Evolutionary conservation across 129 eudicot species (phyloP).

Genomic region (Smallanthus sonchifolius): DNA sequence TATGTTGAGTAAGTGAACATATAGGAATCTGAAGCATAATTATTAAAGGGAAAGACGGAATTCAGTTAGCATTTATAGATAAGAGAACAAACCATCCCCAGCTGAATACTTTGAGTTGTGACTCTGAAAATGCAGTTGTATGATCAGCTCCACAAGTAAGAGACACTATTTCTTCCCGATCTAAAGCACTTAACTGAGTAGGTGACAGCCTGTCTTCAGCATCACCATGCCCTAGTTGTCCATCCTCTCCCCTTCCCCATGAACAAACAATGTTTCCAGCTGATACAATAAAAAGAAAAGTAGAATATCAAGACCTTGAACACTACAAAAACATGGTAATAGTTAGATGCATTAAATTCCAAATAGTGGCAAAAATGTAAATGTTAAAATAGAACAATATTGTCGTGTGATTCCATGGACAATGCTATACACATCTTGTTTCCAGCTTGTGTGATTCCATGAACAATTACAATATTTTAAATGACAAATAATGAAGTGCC

Average conservation of each 20-base stretch:
- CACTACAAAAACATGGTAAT: background rate
- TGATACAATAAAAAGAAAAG: slow-evolving; percentile 21
- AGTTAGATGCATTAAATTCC: background rate
- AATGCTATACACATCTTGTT: background rate
- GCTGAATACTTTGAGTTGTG: slow-evolving; percentile 65
- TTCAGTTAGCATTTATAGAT: background rate
- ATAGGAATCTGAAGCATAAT: background rate
- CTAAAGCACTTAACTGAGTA: slow-evolving; percentile 83
- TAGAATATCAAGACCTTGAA: background rate
- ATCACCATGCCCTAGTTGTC: slow-evolving; percentile 95
- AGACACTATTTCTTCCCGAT: slow-evolving; percentile 64
- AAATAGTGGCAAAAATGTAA: background rate
- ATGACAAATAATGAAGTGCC: background rate
- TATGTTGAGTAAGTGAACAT: background rate
- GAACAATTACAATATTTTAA: background rate
- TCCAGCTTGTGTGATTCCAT: background rate
- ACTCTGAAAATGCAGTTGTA: slow-evolving; percentile 79
- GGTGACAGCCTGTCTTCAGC: slow-evolving; percentile 92
- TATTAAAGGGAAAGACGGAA: background rate
- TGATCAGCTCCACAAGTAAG: slow-evolving; percentile 98
- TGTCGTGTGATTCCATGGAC: background rate
- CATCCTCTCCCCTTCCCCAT: slow-evolving; percentile 99
- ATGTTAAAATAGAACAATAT: background rate
- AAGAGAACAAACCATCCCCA: slow-evolving; percentile 89
- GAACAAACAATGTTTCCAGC: slow-evolving; percentile 96